Base-by-base conservation (phyloP, 2,329 filamentous ascomycete species). In the Phialocephala sp. region DNA sequence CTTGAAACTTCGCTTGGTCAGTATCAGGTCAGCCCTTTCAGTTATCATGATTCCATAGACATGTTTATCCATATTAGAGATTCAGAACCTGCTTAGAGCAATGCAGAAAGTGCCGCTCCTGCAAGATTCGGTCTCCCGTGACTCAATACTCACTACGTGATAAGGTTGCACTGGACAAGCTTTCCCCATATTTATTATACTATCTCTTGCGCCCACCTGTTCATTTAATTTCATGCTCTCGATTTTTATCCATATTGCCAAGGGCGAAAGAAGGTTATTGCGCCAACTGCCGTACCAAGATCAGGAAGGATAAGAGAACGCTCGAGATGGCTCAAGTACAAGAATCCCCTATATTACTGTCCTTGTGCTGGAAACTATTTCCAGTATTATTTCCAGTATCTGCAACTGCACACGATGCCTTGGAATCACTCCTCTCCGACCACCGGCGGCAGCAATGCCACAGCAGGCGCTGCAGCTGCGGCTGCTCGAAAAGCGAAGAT, bases 391-490 rank as follows among this genome's bases (percentile, higher is more conserved):
- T 35, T 18, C 18, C 32, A 39, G 12, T 50, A 35, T 32, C 36
- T 20, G 36, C 15, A 59, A 58, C 32, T 45, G 24, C 35, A 39
- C 59, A 67, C 50, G 24, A 67, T 68, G 60, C 41, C 62, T 52
- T 65, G 37, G 12, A 61, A 43, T 22, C 35, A 50, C 47, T 36
- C 63, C 22, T 36, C 39, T 24, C 56, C 58, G 27, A n/a, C 58
- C 6, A 18, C 60, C 39, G 50, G 60, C 9, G 57, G 50, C 35
- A 62, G 62, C 2, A 68, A 68, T 63, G 61, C 63, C 8, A 64
- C 68, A 36, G 62, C 66, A n/a, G 55, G 45, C 56, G 62, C 65
- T 18, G 60, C 59, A 15, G 59, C 70, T 50, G 67, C 66, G 18
- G 56, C 15, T 24, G 61, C 60, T 18, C 27, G 35, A 24, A 36